These are phyloP conservation scores for Nakazawaea ambrosiae DNA, from an alignment of 805 yeast species.

Conservation along the genomic window DNA sequence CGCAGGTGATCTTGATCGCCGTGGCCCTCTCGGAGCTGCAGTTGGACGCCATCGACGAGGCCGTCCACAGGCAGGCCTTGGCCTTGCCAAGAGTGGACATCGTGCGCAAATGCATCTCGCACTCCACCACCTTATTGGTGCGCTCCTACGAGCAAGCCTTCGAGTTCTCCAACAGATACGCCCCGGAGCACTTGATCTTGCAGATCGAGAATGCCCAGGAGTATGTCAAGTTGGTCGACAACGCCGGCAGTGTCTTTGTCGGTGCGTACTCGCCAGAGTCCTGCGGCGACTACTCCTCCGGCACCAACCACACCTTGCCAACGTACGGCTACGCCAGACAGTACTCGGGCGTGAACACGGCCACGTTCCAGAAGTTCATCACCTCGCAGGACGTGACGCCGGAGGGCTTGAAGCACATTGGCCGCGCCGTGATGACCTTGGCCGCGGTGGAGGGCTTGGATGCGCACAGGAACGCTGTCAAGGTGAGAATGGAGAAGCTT, in stretches of 20 bases:
- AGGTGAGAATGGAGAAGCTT: slow-evolving; percentile 82
- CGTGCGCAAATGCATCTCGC: slow-evolving; percentile 85
- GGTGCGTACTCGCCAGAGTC: slow-evolving; percentile 97
- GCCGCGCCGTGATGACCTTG: slow-evolving; percentile 92
- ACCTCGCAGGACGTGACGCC: slow-evolving; percentile 88
- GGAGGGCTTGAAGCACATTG: slow-evolving; percentile 80
- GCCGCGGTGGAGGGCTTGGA: slow-evolving; percentile 97
- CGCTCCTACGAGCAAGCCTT: slow-evolving; percentile 73
- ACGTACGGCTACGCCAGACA: slow-evolving; percentile 98
- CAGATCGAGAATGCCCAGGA: slow-evolving; percentile 76
- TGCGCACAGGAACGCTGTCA: slow-evolving; percentile 96
- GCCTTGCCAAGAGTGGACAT: slow-evolving; percentile 88
- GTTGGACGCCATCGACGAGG: slow-evolving; percentile 66
- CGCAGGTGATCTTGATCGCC: slow-evolving; percentile 91
- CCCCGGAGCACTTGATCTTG: slow-evolving; percentile 95
- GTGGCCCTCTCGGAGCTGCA: slow-evolving; percentile 58
- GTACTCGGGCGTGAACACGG: slow-evolving; percentile 95
- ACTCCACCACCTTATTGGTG: slow-evolving; percentile 76
- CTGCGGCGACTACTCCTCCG: slow-evolving; percentile 96
- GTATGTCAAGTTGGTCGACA: slow-evolving; percentile 67
- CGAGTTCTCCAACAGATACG: slow-evolving; percentile 81
- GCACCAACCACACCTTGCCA: slow-evolving; percentile 97
- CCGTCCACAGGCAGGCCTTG: slow-evolving; percentile 78
- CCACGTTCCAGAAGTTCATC: slow-evolving; percentile 90
- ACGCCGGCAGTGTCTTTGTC: slow-evolving; percentile 96